Base-by-base conservation (phyloP, 495 filamentous ascomycete genomes). In the Aspergillus haitiensis region DNA sequence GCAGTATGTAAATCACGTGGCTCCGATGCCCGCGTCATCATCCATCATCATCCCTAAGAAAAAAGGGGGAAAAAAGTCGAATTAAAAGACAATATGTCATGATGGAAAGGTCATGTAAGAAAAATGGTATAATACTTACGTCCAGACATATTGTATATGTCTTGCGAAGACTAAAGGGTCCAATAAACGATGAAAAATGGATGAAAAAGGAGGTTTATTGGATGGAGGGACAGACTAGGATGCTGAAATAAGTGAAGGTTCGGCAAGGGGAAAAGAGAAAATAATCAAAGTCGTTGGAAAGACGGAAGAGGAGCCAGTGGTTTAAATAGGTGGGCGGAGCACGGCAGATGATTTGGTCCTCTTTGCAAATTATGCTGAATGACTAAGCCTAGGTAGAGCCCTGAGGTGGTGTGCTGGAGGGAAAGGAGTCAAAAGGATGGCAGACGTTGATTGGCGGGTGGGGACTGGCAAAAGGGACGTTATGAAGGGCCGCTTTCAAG, bases 91-190 rank as follows among this genome's bases (percentile, higher is more conserved):
- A 21, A 37, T 60, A 42, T 11, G 15, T 42, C 12, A 42, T 40
- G 3, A 40, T 10, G 37, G 37, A n/a, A 40, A 40, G 21, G 21
- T 3, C 3, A 40, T 40, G n/a, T 40, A 10, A 40, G 21, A 65
- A 47, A 39, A 11, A 52, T 12, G 27, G n/a, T n/a, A 40, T 9
- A 66, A 60, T 72, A 92, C 92, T 90, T 84, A 96, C 92, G 92
- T 90, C 92, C 92, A 91, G 92, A 93, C 92, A 96, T 96, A 64
- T 75, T 91, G 83, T 73, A 69, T 63, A 48, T 67, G 47, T 53
- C 58, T 59, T 15, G 16, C 65, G 52, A 54, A 59, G 27, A n/a
- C 40, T 62, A 66, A 61, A 50, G 60, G 44, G 57, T 35, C 62
- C 62, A 47, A 64, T 58, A 52, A 48, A 61, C 8, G 64, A 72